Evolutionary conservation across 139 green algal genomes (phyloP).

Genomic region (Pleodorina starrii): DNA sequence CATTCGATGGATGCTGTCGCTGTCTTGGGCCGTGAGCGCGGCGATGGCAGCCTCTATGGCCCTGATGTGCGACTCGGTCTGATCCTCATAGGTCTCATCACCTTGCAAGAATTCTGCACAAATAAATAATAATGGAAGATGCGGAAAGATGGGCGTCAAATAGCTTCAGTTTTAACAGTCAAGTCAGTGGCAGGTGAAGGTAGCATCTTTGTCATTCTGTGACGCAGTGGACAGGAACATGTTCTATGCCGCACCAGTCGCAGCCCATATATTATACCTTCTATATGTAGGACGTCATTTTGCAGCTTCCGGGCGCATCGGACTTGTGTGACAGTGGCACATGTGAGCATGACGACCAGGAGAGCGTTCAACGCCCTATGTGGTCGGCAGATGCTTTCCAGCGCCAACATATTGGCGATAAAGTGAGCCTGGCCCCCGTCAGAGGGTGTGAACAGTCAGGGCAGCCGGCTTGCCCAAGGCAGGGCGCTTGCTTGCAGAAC

Average conservation of each 20-base stretch:
- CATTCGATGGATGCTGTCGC: slow-evolving; percentile 8
- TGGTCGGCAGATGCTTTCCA: neutral
- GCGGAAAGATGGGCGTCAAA: too few species aligned
- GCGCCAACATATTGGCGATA: neutral
- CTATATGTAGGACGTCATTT: neutral
- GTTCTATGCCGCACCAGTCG: too few species aligned
- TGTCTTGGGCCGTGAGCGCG: neutral
- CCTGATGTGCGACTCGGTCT: neutral
- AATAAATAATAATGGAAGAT: too few species aligned
- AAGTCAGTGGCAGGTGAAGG: too few species aligned
- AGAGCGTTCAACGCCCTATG: neutral
- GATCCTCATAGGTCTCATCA: neutral
- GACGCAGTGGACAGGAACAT: too few species aligned
- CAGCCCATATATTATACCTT: too few species aligned
- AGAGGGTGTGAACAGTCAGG: too few species aligned
- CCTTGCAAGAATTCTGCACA: neutral
- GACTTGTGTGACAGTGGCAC: neutral
- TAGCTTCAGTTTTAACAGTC: too few species aligned
- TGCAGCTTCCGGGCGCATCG: neutral
- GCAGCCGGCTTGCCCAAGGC: neutral
- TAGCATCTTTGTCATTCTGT: too few species aligned
- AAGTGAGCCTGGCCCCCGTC: too few species aligned
- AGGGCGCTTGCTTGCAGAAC: neutral
- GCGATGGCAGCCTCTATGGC: slow-evolving; percentile 11
- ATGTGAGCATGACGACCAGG: neutral